Percentiles rank a stretch among this genome's conserved stretches.
Conservation (phyloP, 2,329 filamentous ascomycete species). For the Aspergillus transmontanensis region DNA sequence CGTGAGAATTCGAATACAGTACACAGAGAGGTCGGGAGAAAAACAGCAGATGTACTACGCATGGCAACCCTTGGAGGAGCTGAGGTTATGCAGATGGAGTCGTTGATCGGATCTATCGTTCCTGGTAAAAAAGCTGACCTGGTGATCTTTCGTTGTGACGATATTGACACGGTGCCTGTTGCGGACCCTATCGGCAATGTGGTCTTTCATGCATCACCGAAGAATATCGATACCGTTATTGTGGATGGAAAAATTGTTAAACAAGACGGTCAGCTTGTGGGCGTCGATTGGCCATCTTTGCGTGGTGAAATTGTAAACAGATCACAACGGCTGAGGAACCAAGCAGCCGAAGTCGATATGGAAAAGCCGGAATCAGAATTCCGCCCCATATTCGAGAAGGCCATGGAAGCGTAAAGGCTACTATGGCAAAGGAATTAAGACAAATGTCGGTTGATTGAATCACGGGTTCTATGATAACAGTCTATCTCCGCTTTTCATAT, state of each 20-base stretch:
- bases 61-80: slow-evolving; percentile 7
- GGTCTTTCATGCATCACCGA: slow-evolving; percentile 10
- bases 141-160: slow-evolving; percentile 10
- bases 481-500: no score
- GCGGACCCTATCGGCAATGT: slow-evolving; percentile 5
- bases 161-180: slow-evolving; percentile 12
- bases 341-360: neutral
- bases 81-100: slow-evolving; percentile 13
- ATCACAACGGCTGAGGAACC: neutral
- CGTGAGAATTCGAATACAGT: neutral
- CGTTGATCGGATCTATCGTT: neutral
- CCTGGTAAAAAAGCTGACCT: slow-evolving; percentile 10
- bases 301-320: neutral
- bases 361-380: neutral
- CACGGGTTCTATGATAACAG: no score
- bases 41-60: slow-evolving; percentile 4
- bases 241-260: slow-evolving; percentile 10
- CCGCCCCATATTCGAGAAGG: neutral
- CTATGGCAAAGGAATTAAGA: no score
- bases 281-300: neutral
- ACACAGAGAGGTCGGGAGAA: neutral
- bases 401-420: neutral
- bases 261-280: neutral
- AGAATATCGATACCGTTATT: slow-evolving; percentile 10
- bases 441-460: no score